Evolutionary conservation across 2,329 filamentous ascomycete genomes (phyloP), one percentile per base, ranked within the genome.

Genomic region (Ophiostoma himal-ulmi): DNA sequence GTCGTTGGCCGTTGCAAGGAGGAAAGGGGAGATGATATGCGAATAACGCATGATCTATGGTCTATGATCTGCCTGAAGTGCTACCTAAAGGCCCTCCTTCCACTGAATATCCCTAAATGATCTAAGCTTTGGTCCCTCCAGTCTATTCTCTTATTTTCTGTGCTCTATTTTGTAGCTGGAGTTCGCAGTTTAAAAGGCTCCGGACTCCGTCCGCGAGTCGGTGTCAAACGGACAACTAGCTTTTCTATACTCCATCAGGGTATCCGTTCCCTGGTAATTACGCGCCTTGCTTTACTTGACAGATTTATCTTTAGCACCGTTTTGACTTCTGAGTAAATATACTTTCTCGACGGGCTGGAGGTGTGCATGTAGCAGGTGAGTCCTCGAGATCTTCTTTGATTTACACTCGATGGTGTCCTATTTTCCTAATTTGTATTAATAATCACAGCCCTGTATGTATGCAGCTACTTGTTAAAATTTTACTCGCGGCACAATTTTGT

Each of bases 141-240:
- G 41, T 17, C 14, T 14, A 5, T 17, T 6, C 44, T 17, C 44
- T 48, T 7, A 48, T 20, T 6, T 6, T 48, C 6, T 20, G 41
- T 44, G 41, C 13, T 44, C 13, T 44, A 44, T 44, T 54, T 54
- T 22, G 6, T 22, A 22, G 30, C 17, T 70, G 69, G 69, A 36
- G n/a, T 52, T 70, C 69, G 69, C 64, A 44, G 62, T 44, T 57
- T 67, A 30, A 36, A 70, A 65, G 62, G 62, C 64, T 70, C 69
- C 69, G 62, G 69, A 60, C 41, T 34, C 69, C 62, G 69, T 67
- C 13, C 57, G 52, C 7, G 20, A 26, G 20, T 22, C 57, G 54
- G 68, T 62, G 57, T 30, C 34, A 62, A 57, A 57, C 52, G 52
- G 52, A 57, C 37, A 69, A 65, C 17, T 22, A 54, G 48, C 17